Percentiles rank a stretch among this genome's conserved stretches.
These are phyloP conservation scores for Wickerhamomyces sp. DNA, from an alignment of 1,139 yeast genomes.

Conservation along the genomic window DNA sequence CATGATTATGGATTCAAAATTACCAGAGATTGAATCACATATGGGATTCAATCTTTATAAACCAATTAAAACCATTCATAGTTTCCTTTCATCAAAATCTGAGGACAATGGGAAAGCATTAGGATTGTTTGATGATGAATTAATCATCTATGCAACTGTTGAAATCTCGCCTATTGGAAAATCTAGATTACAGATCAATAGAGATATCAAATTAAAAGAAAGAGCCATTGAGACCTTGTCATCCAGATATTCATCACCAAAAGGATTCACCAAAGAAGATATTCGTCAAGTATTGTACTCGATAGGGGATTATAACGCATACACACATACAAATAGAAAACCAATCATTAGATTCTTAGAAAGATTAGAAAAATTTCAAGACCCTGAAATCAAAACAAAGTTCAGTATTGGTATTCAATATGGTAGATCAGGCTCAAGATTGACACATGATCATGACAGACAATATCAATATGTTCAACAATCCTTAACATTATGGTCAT, in stretches of 20 bases:
- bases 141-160: conserved; percentile 55
- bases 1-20: conserved; percentile 75
- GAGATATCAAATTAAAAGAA: conserved; percentile 58
- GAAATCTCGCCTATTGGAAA: conserved; percentile 57
- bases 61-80: conserved; percentile 58
- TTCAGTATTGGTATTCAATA: conserved; percentile 56
- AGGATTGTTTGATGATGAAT: conserved; percentile 47
- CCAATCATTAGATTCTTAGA: conserved; percentile 59
- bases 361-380: conserved; percentile 44
- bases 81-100: conserved; percentile 34
- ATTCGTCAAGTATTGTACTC: conserved; percentile 64
- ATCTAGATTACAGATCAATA: conserved; percentile 44
- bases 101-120: conserved; percentile 35
- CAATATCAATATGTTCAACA: conserved; percentile 69
- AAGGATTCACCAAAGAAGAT: conserved; percentile 44
- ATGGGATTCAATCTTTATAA: conserved; percentile 69
- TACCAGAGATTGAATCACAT: conserved; percentile 60
- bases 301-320: conserved; percentile 69
- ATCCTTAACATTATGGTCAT: conserved; percentile 65
- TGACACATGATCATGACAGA: conserved; percentile 63
- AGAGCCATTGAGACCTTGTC: conserved; percentile 54
- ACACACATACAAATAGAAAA: conserved; percentile 57
- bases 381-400: conserved; percentile 33
- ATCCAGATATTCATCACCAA: conserved; percentile 30
- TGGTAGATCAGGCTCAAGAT: conserved; percentile 61